These are phyloP conservation scores for Kodamaea fukazawae DNA, from an alignment of 805 yeast species.

Conservation along the genomic window DNA sequence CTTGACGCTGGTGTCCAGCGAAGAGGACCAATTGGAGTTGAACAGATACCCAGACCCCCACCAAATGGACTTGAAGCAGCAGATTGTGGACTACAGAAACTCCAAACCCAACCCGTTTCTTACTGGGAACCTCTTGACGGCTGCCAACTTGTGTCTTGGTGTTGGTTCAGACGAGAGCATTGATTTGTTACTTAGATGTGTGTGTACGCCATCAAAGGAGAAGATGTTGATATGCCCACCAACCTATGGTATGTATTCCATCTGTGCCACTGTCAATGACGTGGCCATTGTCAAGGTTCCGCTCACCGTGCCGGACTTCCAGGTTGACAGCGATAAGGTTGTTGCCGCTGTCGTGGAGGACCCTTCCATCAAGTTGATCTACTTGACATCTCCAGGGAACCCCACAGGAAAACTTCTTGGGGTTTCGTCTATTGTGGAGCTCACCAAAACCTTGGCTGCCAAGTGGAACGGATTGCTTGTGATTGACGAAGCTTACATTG, in stretches of 20 bases:
- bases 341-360: conserved; percentile 53
- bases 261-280: conserved; percentile 88
- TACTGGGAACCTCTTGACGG: conserved; percentile 32
- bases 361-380: conserved; percentile 65
- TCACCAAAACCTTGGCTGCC: conserved; percentile 47
- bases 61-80: conserved; percentile 71
- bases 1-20: conserved; percentile 39
- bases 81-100: conserved; percentile 72
- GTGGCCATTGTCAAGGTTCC: conserved; percentile 76
- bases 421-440: conserved; percentile 28
- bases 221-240: conserved; percentile 89
- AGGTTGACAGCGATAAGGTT: conserved; percentile 56
- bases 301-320: conserved; percentile 50
- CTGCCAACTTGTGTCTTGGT: conserved; percentile 82
- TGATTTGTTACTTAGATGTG: conserved; percentile 81
- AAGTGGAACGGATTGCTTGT: conserved; percentile 76
- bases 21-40: conserved; percentile 55
- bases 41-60: conserved; percentile 98
- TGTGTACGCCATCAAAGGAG: conserved; percentile 78
- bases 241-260: conserved; percentile 95
- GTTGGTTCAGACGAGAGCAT: conserved; percentile 98
- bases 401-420: conserved; percentile 78
- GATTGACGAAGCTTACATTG: conserved; percentile 94
- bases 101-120: conserved; percentile 32
- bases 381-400: conserved; percentile 94